Base-by-base conservation (phyloP, 2,329 filamentous ascomycete genomes). In the Penicillium palitans region DNA sequence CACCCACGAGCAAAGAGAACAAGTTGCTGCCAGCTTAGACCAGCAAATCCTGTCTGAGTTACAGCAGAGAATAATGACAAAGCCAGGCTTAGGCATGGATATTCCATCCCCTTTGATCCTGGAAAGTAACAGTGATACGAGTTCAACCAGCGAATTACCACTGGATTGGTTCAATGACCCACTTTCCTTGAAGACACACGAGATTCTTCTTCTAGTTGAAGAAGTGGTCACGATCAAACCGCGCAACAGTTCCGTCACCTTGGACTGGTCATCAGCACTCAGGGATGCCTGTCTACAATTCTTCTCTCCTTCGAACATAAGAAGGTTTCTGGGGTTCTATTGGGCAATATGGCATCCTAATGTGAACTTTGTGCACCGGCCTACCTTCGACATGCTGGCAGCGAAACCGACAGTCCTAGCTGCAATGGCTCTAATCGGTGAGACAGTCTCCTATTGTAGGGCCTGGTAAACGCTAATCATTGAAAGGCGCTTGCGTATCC, bases 261-360 rank as follows among this genome's bases (percentile, higher is more conserved):
- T 74, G 13, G 66, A 68, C 13, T 77, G 75, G 75, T 74, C 72
- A 9, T 56, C 67, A 0, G 61, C 63, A 1, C 59, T 74, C 15
- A 70, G 75, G 35, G 62, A 71, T 42, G 50, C 53, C n/a, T 68
- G 65, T 40, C 27, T 66, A 12, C 60, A 60, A 29, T 68, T 68
- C 48, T 68, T 68, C 27, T 66, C 65, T 3, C 66, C 66, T 3
- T 24, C 57, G 0, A 71, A 71, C 35, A 55, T 33, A 33, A 33
- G 12, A 35, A 71, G 68, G 35, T 73, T 68, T 29, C 60, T 76
- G 9, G 66, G 69, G 7, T 57, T 74, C 6, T 77, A 72, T 57
- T 77, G 74, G 74, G 66, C 69, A 0, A 64, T 74, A 10, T 76
- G 74, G 74, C 68, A 75, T 58, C 72, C 74, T 4, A 75, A 77